These are phyloP conservation scores for Nicotiana obtusifolia DNA, from an alignment of 257 asterid genomes.

Conservation along the genomic window DNA sequence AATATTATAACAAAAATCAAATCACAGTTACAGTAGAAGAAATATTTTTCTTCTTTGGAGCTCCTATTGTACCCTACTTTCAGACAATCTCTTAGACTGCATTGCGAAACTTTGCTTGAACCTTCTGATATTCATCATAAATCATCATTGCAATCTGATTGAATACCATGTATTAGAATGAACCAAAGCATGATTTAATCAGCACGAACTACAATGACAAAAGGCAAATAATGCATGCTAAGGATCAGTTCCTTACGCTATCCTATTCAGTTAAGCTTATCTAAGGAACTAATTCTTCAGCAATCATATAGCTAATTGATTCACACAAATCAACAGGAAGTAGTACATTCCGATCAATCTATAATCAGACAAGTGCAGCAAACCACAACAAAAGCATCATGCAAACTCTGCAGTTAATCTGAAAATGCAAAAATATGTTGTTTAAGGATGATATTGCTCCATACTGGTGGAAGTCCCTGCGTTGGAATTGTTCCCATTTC, in stretches of 20 bases:
- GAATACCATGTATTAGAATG: neutral
- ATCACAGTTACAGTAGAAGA: neutral
- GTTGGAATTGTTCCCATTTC: neutral
- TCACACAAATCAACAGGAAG: neutral
- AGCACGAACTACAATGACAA: neutral
- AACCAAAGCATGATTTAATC: neutral
- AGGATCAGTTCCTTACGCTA: neutral
- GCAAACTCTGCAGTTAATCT: neutral
- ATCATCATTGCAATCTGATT: conserved; percentile 8
- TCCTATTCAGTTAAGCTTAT: neutral
- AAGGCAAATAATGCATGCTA: neutral
- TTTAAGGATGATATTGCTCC: neutral
- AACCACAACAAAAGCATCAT: neutral
- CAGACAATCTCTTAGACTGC: conserved; percentile 16
- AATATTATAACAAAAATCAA: neutral
- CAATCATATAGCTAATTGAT: neutral
- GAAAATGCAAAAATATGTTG: neutral
- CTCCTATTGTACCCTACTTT: neutral
- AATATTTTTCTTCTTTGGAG: neutral
- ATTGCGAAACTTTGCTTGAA: neutral
- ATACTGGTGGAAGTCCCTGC: neutral
- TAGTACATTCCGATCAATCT: neutral
- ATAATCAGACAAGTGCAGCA: neutral
- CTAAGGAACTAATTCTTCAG: neutral
- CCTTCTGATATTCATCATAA: neutral